Percentiles rank a stretch among this genome's conserved stretches.
These are phyloP conservation scores for Penicillium antarcticum DNA, from an alignment of 495 filamentous ascomycete genomes.

Conservation along the genomic window DNA sequence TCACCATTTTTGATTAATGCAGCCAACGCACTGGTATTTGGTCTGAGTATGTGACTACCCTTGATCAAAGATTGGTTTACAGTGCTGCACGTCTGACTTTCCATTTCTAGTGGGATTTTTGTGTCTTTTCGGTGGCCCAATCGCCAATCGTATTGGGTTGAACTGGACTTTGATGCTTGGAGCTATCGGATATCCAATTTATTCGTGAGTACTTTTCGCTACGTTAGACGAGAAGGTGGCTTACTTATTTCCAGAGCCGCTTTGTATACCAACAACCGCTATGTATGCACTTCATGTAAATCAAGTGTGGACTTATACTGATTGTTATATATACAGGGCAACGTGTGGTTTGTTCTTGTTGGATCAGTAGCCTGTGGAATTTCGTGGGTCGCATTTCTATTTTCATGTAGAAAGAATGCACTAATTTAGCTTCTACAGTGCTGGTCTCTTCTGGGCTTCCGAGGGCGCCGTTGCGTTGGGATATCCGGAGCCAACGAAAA, in stretches of 20 bases:
- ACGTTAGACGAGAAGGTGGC: constrained; percentile 8
- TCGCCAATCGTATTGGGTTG: constrained; percentile 57
- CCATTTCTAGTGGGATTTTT: constrained; percentile 51
- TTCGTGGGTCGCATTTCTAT: constrained; percentile 30
- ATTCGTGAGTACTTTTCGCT: constrained; percentile 22
- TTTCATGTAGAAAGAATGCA: not conserved
- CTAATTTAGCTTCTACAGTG: constrained; percentile 15
- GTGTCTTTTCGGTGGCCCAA: constrained; percentile 50
- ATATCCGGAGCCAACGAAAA: constrained; percentile 59
- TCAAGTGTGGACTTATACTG: not conserved
- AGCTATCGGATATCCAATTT: constrained; percentile 40
- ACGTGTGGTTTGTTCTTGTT: constrained; percentile 61
- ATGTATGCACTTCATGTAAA: constrained; percentile 15
- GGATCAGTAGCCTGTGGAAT: constrained; percentile 62
- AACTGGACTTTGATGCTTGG: constrained; percentile 60
- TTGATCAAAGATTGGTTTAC: not conserved
- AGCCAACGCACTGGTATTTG: constrained; percentile 64
- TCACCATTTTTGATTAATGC: constrained; percentile 59
- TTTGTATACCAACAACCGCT: constrained; percentile 65
- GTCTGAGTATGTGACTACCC: constrained; percentile 20
- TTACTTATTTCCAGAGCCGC: constrained; percentile 40
- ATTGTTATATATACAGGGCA: constrained; percentile 31
- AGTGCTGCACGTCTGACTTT: not conserved
- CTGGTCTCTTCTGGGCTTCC: constrained; percentile 63
- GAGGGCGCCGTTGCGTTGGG: constrained; percentile 62